Evolutionary conservation across 2,329 filamentous ascomycete species (phyloP), one percentile per base, ranked within the genome.

Genomic region (Allantophomopsis lycopodina): DNA sequence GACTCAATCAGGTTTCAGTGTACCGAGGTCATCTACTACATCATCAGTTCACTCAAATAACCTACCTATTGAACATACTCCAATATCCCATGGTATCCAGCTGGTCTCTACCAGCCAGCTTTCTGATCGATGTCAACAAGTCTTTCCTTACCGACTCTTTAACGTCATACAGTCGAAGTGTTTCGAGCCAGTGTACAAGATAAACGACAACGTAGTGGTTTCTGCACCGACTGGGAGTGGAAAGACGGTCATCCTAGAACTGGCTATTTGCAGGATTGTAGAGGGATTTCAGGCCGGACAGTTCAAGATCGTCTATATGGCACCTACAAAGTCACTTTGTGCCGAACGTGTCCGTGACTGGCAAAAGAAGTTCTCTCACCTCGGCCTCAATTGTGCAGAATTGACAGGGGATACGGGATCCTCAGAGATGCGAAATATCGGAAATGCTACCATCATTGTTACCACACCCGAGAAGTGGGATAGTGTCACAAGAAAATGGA

Each of bases 391-490:
- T 42, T 85, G 81, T 53, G 77, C 78, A 3, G 84, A 91, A 55
- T 66, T 93, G 42, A 94, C 86, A 3, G 85, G 86, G 1, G 86
- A 93, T 53, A 88, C 83, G 0, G 78, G 83, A 31, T 65, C 71
- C 38, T 59, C 63, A 5, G 76, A 88, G 47, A 65, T 87, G 43
- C 66, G 67, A 16, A 73, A 70, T 40, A 79, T 89, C 5, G 78
- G 85, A 44, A 74, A 68, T 48, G 84, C 84, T 3, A 79, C 78
- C 36, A 83, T 94, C 46, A 89, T 94, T 47, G 71, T 93, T 45
- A 91, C 86, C 0, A 94, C 85, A 0, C 85, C 86, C 0, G 85
- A 94, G 58, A 93, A 93, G 53, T 93, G 85, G 85, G 85, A 94
- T 54, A 89, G 83, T 43, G 79, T 91, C 55, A 93, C 86, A 0